Conservation (phyloP, 441 rosid species). For the Jatropha multifida region DNA sequence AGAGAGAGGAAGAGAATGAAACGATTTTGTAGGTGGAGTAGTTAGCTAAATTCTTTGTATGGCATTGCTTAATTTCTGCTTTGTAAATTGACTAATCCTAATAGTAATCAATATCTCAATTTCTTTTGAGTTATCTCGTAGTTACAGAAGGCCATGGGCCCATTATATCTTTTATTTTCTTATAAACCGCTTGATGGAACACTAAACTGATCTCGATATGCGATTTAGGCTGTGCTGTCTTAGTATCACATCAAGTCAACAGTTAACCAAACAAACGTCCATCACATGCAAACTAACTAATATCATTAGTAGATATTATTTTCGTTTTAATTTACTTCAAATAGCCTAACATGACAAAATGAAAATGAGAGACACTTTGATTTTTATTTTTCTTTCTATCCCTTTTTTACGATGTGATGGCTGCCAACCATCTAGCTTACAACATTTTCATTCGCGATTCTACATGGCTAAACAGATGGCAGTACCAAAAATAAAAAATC, state of each 20-base stretch:
- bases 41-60: neutral
- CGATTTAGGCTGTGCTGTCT: no score
- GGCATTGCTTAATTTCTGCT: neutral
- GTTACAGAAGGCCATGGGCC: no score
- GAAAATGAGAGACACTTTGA: neutral
- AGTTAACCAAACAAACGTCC: neutral
- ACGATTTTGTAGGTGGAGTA: constrained; percentile 7
- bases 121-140: no score
- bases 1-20: neutral
- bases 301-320: neutral
- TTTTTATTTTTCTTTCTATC: neutral
- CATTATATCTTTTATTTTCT: no score
- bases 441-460: no score
- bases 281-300: neutral
- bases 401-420: no score
- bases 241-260: neutral
- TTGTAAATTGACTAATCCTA: neutral
- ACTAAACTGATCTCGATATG: no score
- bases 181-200: no score
- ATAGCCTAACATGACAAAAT: neutral
- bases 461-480: no score
- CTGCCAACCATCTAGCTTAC: no score
- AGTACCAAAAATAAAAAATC: no score
- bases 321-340: neutral
- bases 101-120: neutral